phyloP scores from a whole-genome alignment of 495 filamentous ascomycete genomes.

The Thermochaetoides thermophila region DNA sequence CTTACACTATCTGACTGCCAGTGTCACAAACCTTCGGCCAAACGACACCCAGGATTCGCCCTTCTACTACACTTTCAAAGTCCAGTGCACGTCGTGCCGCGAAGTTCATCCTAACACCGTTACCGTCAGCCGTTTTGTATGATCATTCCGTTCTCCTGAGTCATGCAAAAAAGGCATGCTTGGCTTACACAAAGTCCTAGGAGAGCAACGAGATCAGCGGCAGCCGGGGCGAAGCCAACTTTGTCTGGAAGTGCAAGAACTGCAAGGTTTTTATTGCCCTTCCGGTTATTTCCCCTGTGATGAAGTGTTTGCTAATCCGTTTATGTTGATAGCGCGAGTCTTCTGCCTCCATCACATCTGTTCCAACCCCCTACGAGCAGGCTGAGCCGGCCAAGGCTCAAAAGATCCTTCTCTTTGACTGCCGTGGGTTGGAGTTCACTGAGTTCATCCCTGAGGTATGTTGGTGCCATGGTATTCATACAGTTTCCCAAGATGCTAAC shows the following conservation, averaged over 20 bases:
- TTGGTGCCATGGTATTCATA: background rate
- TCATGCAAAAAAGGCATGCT: too few relatives aligned
- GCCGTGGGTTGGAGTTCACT: slow-evolving; percentile 80
- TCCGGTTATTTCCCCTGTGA: background rate
- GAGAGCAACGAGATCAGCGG: slow-evolving; percentile 76
- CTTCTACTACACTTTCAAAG: slow-evolving; percentile 92
- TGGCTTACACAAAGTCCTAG: too few relatives aligned
- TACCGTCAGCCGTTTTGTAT: slow-evolving; percentile 76
- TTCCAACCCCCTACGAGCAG: slow-evolving; percentile 54
- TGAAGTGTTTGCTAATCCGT: background rate
- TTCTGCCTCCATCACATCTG: slow-evolving; percentile 49
- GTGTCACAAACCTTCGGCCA: slow-evolving; percentile 78
- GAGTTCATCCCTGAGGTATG: slow-evolving; percentile 78
- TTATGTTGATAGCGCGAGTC: slow-evolving; percentile 35
- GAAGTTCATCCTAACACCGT: slow-evolving; percentile 84
- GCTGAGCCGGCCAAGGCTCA: slow-evolving; percentile 52
- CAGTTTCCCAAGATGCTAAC: background rate
- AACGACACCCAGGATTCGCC: slow-evolving; percentile 63
- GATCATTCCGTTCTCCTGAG: too few relatives aligned
- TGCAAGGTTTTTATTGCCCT: slow-evolving; percentile 45
- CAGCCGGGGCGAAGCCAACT: slow-evolving; percentile 88
- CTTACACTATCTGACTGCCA: slow-evolving; percentile 20
- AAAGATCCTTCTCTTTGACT: slow-evolving; percentile 81
- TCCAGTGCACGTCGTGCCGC: slow-evolving; percentile 88
- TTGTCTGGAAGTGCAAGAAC: slow-evolving; percentile 93